Conservation (phyloP, 768 basidiomycete species). For the Gloeopeniophorella convolvens region DNA sequence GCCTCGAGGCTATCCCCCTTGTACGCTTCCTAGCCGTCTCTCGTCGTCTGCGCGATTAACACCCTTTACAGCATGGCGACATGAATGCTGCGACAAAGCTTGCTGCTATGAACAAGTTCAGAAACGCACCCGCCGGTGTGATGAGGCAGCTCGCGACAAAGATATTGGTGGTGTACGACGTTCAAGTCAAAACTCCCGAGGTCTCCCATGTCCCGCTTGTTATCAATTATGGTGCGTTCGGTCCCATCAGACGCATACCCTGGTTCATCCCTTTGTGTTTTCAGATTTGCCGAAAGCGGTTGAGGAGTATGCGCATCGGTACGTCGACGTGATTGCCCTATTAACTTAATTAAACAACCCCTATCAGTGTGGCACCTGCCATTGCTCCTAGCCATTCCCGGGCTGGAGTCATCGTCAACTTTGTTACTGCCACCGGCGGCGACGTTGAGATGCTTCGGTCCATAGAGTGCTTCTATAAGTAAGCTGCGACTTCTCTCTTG, state of each 20-base stretch:
- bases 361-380: constrained; percentile 70
- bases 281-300: constrained; percentile 89
- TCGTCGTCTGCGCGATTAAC: constrained; percentile 4
- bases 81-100: constrained; percentile 81
- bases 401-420: constrained; percentile 90
- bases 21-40: constrained; percentile 40
- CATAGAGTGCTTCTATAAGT: constrained; percentile 99
- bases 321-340: too few relatives aligned
- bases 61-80: constrained; percentile 66
- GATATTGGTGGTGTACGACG: constrained; percentile 89
- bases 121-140: constrained; percentile 47
- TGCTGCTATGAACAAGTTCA: constrained; percentile 81
- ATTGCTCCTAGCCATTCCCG: constrained; percentile 80
- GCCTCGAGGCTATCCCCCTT: constrained; percentile 82
- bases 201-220: constrained; percentile 87
- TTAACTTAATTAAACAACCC: too few relatives aligned
- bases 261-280: background rate
- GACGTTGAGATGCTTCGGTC: constrained; percentile 98
- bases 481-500: constrained; percentile 21
- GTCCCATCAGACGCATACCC: background rate
- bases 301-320: constrained; percentile 97
- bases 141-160: constrained; percentile 63
- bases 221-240: constrained; percentile 79
- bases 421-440: constrained; percentile 94
- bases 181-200: constrained; percentile 86